Evolutionary conservation across 2,329 filamentous ascomycete genomes (phyloP), one percentile per base, ranked within the genome.

Genomic region (Phoma herbarum): DNA sequence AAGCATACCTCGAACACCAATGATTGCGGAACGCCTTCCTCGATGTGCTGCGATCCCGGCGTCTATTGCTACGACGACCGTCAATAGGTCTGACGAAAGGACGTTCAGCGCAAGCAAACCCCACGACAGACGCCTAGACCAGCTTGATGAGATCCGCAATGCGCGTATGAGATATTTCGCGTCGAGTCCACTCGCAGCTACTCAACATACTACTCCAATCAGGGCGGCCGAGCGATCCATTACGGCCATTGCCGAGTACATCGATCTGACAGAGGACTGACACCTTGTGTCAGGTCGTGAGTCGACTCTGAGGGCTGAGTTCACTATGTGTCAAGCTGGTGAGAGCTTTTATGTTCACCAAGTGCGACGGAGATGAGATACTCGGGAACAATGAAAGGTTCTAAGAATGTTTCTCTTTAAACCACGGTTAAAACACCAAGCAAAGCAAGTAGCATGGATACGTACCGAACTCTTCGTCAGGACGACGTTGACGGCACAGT

Each of bases 141-240:
- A 41, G 37, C 29, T 31, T 11, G 43, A 37, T 39, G 1, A 11
- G 18, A 37, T 59, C 8, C 44, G 50, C 29, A 31, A 33, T 42
- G 56, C 56, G 33, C 47, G 52, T 39, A 56, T 62, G 11, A 59
- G 42, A 20, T 47, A 35, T 9, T 61, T 61, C 2, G 45, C 44
- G 2, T 47, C 42, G 11, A 48, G 33, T 35, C 22, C 54, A 35
- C 5, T 22, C 20, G 5, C 33, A n/a, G 14, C n/a, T 18, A 22
- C 14, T 9, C 20, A 23, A 18, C 11, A n/a, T 8, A 5, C 39
- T 18, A 18, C 25, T n/a, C n/a, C 12, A 2, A 25, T 3, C 5
- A 25, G 20, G 20, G 7, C 22, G 26, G 23, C 22, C 16, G 22
- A 14, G n/a, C 18, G 45, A 39, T 8, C 9, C 8, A 10, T 1